These are phyloP conservation scores for Lactifluus piperatus DNA, from an alignment of 768 basidiomycete genomes.

Conservation along the genomic window DNA sequence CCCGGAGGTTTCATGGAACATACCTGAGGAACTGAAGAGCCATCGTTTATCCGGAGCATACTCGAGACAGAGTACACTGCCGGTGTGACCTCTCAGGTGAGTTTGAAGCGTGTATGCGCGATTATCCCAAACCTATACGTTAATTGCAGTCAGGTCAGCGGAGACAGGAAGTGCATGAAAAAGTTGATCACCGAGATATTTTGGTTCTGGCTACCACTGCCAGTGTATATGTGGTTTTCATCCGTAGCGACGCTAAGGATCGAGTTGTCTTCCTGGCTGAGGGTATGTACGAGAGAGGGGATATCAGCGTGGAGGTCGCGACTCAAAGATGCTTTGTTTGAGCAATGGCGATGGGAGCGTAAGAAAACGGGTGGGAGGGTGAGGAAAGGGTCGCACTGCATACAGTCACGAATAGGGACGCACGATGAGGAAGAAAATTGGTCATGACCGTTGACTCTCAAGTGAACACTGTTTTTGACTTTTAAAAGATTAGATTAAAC, in stretches of 20 bases:
- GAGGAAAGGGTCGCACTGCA: slow-evolving; percentile 4
- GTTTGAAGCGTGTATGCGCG: slow-evolving; percentile 56
- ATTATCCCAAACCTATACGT: slow-evolving; percentile 76
- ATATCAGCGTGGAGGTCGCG: slow-evolving; percentile 7
- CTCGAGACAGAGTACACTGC: slow-evolving; percentile 74
- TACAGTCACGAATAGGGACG: neutral
- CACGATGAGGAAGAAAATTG: neutral
- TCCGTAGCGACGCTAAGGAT: slow-evolving; percentile 13
- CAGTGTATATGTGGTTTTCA: slow-evolving; percentile 17
- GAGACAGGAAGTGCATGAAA: neutral
- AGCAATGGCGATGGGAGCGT: neutral
- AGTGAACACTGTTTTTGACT: neutral
- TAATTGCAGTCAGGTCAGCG: neutral
- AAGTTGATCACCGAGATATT: slow-evolving; percentile 13
- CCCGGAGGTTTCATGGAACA: slow-evolving; percentile 17
- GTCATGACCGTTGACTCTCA: neutral
- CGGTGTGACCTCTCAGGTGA: slow-evolving; percentile 72
- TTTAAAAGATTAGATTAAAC: neutral
- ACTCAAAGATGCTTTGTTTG: slow-evolving; percentile 15
- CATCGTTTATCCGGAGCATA: slow-evolving; percentile 68
- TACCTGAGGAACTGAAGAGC: slow-evolving; percentile 88
- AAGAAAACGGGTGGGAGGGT: slow-evolving; percentile 7
- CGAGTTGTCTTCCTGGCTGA: slow-evolving; percentile 11
- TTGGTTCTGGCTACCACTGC: slow-evolving; percentile 18
- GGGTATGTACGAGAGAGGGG: slow-evolving; percentile 11